phyloP scores from a whole-genome alignment of 108 stramenopile genomes.

The Fistulifera pelliculosa region DNA sequence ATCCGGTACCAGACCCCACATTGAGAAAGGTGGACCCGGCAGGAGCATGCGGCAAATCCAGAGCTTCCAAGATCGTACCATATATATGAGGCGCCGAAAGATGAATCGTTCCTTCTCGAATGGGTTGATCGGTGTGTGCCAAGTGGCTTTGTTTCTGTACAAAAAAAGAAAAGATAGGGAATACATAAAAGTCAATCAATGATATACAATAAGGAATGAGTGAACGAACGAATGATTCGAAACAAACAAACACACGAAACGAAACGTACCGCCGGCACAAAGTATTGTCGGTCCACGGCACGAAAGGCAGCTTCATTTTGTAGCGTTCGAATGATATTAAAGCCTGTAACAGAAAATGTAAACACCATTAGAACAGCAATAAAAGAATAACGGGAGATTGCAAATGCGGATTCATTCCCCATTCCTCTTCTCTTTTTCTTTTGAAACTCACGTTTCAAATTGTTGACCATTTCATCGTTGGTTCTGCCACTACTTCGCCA shows the following conservation, averaged over 20 bases:
- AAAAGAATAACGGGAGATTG: too few relatives aligned
- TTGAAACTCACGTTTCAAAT: constrained; percentile 84
- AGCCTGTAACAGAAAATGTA: constrained; percentile 23
- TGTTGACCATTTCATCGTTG: constrained; percentile 84
- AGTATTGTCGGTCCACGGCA: constrained; percentile 68
- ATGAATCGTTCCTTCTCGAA: constrained; percentile 75
- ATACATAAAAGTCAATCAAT: too few relatives aligned
- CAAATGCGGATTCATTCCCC: too few relatives aligned
- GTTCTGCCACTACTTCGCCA: constrained; percentile 80
- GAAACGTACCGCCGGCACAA: constrained; percentile 67
- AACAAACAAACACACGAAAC: too few relatives aligned
- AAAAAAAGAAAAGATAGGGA: too few relatives aligned
- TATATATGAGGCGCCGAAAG: constrained; percentile 93
- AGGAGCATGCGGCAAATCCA: constrained; percentile 62
- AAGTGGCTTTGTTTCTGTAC: constrained; percentile 11
- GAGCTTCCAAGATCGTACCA: constrained; percentile 68
- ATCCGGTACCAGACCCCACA: constrained; percentile 83
- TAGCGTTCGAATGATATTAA: constrained; percentile 60
- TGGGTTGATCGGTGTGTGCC: constrained; percentile 73
- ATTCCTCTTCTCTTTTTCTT: too few relatives aligned
- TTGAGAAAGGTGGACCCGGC: constrained; percentile 57
- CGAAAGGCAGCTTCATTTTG: constrained; percentile 66
- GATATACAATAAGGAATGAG: too few relatives aligned
- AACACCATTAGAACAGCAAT: too few relatives aligned
- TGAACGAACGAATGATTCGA: too few relatives aligned